These are phyloP conservation scores for Beauveria asiatica DNA, from an alignment of 2,329 filamentous ascomycete genomes.

Conservation along the genomic window DNA sequence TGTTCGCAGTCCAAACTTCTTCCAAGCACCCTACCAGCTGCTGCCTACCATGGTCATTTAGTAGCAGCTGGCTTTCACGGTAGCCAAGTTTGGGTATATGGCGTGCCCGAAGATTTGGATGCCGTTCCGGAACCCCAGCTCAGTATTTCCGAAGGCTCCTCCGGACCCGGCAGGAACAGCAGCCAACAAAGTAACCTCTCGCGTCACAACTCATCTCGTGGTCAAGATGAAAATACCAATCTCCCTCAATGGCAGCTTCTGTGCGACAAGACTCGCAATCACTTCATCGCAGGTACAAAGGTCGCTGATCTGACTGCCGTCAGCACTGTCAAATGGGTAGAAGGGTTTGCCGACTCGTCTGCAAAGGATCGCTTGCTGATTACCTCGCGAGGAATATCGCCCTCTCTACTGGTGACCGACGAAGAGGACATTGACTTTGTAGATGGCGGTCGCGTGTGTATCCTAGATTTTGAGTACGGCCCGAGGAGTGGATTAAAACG, in stretches of 20 bases:
- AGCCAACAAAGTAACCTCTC: conserved; percentile 22
- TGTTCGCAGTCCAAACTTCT: conserved; percentile 48
- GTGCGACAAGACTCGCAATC: conserved; percentile 60
- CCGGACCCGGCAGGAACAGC: conserved; percentile 23
- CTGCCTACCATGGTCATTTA: conserved; percentile 61
- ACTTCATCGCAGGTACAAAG: conserved; percentile 59
- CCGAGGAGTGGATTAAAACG: conserved; percentile 43
- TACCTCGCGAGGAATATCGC: conserved; percentile 61
- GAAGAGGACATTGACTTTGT: conserved; percentile 67
- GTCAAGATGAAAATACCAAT: conserved; percentile 24
- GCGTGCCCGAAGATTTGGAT: conserved; percentile 65
- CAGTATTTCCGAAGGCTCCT: conserved; percentile 14
- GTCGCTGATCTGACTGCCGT: conserved; percentile 58
- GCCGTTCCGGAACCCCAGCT: conserved; percentile 40
- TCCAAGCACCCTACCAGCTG: conserved; percentile 61
- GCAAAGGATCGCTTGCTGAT: conserved; percentile 55
- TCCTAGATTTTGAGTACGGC: conserved; percentile 67
- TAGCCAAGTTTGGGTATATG: conserved; percentile 70
- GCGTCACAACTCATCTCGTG: conserved; percentile 23
- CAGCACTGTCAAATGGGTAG: conserved; percentile 64
- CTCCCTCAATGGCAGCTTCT: conserved; percentile 62
- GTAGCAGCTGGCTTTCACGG: conserved; percentile 66
- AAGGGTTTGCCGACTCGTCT: conserved; percentile 39
- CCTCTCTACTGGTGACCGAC: conserved; percentile 48
- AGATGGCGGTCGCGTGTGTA: conserved; percentile 65